Evolutionary conservation across 805 yeast species (phyloP).

Genomic region (Scheffersomyces ergatensis): DNA sequence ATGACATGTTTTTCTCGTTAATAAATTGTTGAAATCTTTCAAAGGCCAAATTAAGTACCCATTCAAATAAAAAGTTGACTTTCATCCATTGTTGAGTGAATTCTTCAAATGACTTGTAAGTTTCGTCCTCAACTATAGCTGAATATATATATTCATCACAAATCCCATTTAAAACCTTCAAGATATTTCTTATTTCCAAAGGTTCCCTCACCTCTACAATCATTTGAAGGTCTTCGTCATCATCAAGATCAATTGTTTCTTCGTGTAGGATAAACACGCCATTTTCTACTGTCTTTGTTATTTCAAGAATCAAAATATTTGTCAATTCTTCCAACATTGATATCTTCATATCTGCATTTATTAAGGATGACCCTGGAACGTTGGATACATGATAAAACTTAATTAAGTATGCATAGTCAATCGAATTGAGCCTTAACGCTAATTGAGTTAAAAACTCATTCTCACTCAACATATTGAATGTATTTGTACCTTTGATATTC

Average conservation of each 20-base stretch:
- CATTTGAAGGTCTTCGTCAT: background rate
- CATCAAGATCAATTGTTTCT: conserved; percentile 3
- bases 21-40: background rate
- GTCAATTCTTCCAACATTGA: background rate
- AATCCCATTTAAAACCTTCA: background rate
- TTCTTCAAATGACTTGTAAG: conserved; percentile 12
- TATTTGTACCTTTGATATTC: background rate
- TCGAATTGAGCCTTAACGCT: background rate
- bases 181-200: no score
- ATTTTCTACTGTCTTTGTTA: background rate
- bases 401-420: background rate
- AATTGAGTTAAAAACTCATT: background rate
- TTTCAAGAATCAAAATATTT: background rate
- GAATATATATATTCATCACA: background rate
- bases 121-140: conserved; percentile 17
- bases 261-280: background rate
- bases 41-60: conserved; percentile 16
- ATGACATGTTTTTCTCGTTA: conserved; percentile 2
- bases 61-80: conserved; percentile 17
- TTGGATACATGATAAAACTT: background rate
- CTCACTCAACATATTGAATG: background rate
- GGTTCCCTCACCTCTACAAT: no score
- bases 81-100: conserved; percentile 25
- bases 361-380: background rate
- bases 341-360: background rate